Percentiles rank a stretch among this genome's conserved stretches.
phyloP scores from a whole-genome alignment of 192 early-diverging fungal genomes.

The Paraglomus brasilianum region DNA sequence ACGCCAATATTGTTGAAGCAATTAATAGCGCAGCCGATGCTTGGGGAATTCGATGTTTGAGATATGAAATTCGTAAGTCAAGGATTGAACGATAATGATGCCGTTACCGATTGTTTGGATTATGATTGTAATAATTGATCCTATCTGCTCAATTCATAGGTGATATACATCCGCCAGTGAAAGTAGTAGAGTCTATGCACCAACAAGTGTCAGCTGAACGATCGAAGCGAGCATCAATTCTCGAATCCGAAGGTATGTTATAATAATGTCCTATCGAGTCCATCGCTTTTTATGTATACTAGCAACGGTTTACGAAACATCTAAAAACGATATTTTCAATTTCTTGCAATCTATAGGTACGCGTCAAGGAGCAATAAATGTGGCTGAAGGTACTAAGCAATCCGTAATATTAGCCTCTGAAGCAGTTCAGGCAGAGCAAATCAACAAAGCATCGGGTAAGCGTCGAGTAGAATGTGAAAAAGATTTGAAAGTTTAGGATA shows the following conservation, averaged over 20 bases:
- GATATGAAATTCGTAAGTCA: slow-evolving; percentile 84
- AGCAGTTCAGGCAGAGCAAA: slow-evolving; percentile 84
- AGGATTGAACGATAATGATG: no score
- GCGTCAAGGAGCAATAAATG: slow-evolving; percentile 93
- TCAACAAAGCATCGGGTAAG: slow-evolving; percentile 82
- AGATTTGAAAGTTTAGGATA: no score
- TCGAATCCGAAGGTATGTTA: slow-evolving; percentile 66
- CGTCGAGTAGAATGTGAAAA: no score
- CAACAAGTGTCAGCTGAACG: slow-evolving; percentile 96
- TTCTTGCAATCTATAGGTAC: slow-evolving; percentile 40
- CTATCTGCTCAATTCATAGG: slow-evolving; percentile 29
- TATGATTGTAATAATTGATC: background rate
- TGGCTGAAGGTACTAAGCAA: slow-evolving; percentile 93
- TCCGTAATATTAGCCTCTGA: slow-evolving; percentile 92
- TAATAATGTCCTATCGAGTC: no score
- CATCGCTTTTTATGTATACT: background rate
- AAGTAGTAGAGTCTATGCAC: slow-evolving; percentile 96
- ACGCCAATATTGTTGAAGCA: slow-evolving; percentile 90
- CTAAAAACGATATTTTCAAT: slow-evolving; percentile 7
- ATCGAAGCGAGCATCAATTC: slow-evolving; percentile 93
- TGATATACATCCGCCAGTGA: slow-evolving; percentile 92
- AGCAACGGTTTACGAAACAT: background rate
- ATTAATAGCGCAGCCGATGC: slow-evolving; percentile 91
- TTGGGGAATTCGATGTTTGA: slow-evolving; percentile 95
- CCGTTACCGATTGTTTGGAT: background rate